Base-by-base conservation (phyloP, 2,329 filamentous ascomycete genomes). In the Diaporthe sp. region DNA sequence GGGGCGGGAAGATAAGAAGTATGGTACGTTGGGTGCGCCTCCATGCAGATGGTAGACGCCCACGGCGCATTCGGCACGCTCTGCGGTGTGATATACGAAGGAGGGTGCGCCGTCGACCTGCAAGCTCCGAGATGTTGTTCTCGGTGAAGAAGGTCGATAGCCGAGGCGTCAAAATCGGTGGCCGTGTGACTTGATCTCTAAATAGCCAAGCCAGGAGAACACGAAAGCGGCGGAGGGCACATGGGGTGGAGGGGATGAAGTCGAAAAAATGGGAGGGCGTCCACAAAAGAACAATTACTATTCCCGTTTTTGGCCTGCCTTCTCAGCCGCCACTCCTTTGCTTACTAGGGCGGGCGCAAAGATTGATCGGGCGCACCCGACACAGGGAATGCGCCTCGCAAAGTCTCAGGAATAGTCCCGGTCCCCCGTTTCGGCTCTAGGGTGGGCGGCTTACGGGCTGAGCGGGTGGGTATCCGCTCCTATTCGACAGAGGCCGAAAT, bases 371-470 rank as follows among this genome's bases (percentile, higher is more conserved):
- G 57, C 57, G 33, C 38, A 64, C 17, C 69, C 69, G 69, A 54
- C 33, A 33, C n/a, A 8, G 40, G 10, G 50, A 60, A 33, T 64
- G 45, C 45, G 64, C 64, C 64, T 67, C 64, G 33, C 35, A 64
- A 10, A 38, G 25, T 72, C 69, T 64, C 57, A 42, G 33, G n/a
- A 52, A 54, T 64, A 40, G 50, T 72, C 69, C 42, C 60, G 57
- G 28, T 5, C 22, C 58, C n/a, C 69, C 50, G 58, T 54, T 64
- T 72, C 57, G 70, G 70, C 35, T 64, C 25, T 72, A 72, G 70
- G 70, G 35, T 54, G 70, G 57, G 69, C 42, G 57, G 57, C 69
- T 64, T 64, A 64, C 57, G 54, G 60, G 58, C 70, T 72, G 57
- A 33, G 57, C 22, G 70, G 70, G 70, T 64, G 70, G 70, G 33